A percentile compares a stretch with the other conserved stretches of the same genome.
These are phyloP conservation scores for Arabis hirsuta DNA, from an alignment of 345 rosid species.

Conservation along the genomic window DNA sequence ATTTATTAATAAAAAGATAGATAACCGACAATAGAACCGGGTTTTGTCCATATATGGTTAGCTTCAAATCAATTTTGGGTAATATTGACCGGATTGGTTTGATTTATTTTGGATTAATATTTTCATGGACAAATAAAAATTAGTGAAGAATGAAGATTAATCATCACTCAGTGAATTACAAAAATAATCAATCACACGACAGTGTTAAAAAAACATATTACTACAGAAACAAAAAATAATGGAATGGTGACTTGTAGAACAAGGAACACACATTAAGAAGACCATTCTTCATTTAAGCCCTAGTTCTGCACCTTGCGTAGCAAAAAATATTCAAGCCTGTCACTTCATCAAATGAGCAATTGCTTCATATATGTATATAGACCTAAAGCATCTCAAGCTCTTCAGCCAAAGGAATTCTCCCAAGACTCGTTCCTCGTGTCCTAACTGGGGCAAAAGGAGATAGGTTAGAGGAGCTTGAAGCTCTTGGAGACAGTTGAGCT, in stretches of 20 bases:
- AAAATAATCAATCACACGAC: slow-evolving; percentile 4
- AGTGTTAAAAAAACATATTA: neutral
- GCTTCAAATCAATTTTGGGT: too few relatives aligned
- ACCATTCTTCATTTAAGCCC: slow-evolving; percentile 6
- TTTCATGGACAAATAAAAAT: too few relatives aligned
- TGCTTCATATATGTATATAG: neutral
- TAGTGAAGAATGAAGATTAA: too few relatives aligned
- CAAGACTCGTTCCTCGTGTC: slow-evolving; percentile 43
- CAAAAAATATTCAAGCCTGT: slow-evolving; percentile 28
- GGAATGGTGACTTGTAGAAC: slow-evolving; percentile 18
- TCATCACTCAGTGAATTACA: slow-evolving; percentile 1
- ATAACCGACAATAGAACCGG: too few relatives aligned
- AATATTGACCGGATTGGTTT: too few relatives aligned
- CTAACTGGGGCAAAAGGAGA: slow-evolving; percentile 41
- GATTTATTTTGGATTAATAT: too few relatives aligned
- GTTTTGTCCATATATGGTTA: too few relatives aligned
- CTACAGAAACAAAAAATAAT: neutral
- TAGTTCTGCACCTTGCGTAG: slow-evolving; percentile 7
- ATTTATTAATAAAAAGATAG: too few relatives aligned
- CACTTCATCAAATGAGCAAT: slow-evolving; percentile 19
- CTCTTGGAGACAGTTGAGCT: slow-evolving; percentile 74
- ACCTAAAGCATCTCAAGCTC: slow-evolving; percentile 39
- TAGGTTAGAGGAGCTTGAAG: slow-evolving; percentile 35
- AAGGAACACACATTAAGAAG: slow-evolving; percentile 20
- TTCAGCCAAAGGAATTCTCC: slow-evolving; percentile 44